A percentile compares a stretch with the other conserved stretches of the same genome.
phyloP scores from a whole-genome alignment of 306 rosid genomes.

The Acacia acuminata region DNA sequence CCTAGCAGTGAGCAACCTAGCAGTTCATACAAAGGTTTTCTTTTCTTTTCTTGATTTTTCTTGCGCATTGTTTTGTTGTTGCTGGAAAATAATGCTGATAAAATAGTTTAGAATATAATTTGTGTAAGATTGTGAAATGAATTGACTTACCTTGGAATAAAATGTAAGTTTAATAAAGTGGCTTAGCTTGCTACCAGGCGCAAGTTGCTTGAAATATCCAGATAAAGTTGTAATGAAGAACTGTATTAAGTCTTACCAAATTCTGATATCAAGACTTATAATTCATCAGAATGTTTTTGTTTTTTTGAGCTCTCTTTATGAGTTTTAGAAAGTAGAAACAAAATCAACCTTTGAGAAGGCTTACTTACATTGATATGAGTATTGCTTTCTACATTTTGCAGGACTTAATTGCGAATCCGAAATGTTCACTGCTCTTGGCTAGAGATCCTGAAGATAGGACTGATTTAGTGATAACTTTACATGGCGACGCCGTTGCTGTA shows the following conservation, averaged over 20 bases:
- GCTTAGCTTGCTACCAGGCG: slow-evolving; percentile 1
- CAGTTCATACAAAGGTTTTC: slow-evolving; percentile 75
- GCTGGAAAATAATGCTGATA: slow-evolving; percentile 8
- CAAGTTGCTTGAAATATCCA: not conserved
- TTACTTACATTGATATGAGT: slow-evolving; percentile 33
- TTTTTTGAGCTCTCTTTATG: not conserved
- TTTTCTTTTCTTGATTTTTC: not conserved
- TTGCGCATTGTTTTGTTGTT: not conserved
- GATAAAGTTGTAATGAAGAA: not conserved
- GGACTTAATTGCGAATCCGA: slow-evolving; percentile 74
- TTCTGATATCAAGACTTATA: slow-evolving; percentile 10
- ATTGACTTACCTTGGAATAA: slow-evolving; percentile 10
- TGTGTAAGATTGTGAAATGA: slow-evolving; percentile 15
- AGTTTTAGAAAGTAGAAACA: not conserved
- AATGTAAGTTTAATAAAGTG: not conserved
- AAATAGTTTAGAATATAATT: not conserved
- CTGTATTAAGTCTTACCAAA: not conserved
- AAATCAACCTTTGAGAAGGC: slow-evolving; percentile 3
- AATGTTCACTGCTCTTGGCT: slow-evolving; percentile 90
- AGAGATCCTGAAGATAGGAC: slow-evolving; percentile 92
- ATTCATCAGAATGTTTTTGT: not conserved
- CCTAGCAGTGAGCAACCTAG: slow-evolving; percentile 86
- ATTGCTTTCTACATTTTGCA: slow-evolving; percentile 36
- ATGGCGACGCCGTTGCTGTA: slow-evolving; percentile 84
- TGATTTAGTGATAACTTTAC: slow-evolving; percentile 81